phyloP scores from a whole-genome alignment of 805 yeast species.

The Yarrowia bubula region DNA sequence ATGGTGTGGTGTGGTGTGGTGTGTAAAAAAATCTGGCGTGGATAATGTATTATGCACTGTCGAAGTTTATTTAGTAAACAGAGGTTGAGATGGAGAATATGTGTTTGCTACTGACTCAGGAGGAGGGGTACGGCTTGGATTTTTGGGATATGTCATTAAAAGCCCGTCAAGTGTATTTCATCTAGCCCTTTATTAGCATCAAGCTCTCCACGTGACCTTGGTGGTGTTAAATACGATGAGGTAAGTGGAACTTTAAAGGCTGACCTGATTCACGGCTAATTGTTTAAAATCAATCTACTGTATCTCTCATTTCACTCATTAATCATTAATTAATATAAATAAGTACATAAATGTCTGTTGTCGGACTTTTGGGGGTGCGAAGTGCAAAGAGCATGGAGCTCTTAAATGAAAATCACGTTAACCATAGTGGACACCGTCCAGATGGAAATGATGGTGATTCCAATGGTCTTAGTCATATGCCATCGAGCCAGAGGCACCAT shows the following conservation, averaged over 20 bases:
- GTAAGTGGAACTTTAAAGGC: too few relatives aligned
- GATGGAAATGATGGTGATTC: constrained; percentile 42
- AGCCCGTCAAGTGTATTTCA: too few relatives aligned
- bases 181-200: too few relatives aligned
- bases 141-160: too few relatives aligned
- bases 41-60: constrained; percentile 10
- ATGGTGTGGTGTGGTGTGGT: neutral
- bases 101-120: too few relatives aligned
- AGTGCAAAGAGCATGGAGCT: neutral
- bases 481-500: constrained; percentile 46
- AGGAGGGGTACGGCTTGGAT: too few relatives aligned
- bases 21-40: neutral
- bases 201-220: too few relatives aligned
- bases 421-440: constrained; percentile 46
- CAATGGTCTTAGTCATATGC: constrained; percentile 44
- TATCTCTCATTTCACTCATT: neutral
- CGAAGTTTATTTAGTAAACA: neutral
- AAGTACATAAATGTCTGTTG: constrained; percentile 9
- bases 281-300: neutral
- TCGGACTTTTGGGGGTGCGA: neutral
- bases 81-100: too few relatives aligned
- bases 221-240: too few relatives aligned
- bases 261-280: too few relatives aligned
- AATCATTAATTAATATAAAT: constrained; percentile 12
- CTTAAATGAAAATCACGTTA: constrained; percentile 32